Percentiles rank a stretch among this genome's conserved stretches.
Evolutionary conservation across 2,329 filamentous ascomycete genomes (phyloP).

Genomic region (Aspergillus fijiensis): DNA sequence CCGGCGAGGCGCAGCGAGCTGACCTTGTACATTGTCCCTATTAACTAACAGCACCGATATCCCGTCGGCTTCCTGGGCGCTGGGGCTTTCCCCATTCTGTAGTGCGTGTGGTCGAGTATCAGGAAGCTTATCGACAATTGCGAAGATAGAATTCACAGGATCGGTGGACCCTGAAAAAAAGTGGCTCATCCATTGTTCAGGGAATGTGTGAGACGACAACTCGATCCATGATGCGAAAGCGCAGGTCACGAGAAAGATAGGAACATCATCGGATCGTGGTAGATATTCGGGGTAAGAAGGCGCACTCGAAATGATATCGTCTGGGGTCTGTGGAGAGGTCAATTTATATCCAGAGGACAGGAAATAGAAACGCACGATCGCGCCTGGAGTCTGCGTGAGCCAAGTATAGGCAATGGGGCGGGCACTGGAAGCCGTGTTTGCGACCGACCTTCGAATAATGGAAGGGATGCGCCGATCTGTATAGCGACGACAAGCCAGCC

Average conservation of each 20-base stretch:
- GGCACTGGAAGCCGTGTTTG: conserved; percentile 6
- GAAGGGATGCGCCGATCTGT: neutral
- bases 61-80: conserved; percentile 31
- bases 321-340: conserved; percentile 26
- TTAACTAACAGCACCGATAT: conserved; percentile 34
- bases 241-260: conserved; percentile 40
- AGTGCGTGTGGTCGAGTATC: conserved; percentile 7
- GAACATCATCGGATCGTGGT: conserved; percentile 21
- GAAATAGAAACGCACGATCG: conserved; percentile 25
- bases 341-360: neutral
- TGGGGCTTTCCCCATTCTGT: neutral
- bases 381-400: conserved; percentile 32
- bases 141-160: conserved; percentile 32
- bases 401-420: conserved; percentile 32
- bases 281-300: conserved; percentile 20
- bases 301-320: conserved; percentile 31
- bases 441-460: conserved; percentile 16
- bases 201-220: conserved; percentile 28
- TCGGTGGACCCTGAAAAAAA: conserved; percentile 21
- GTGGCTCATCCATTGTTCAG: conserved; percentile 31
- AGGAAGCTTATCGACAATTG: conserved; percentile 41
- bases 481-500: conserved; percentile 16
- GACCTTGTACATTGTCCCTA: conserved; percentile 29
- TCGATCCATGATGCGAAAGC: conserved; percentile 40
- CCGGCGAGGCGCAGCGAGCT: conserved; percentile 27